phyloP scores from a whole-genome alignment of 768 basidiomycete species.

The Boletus reticuloceps region DNA sequence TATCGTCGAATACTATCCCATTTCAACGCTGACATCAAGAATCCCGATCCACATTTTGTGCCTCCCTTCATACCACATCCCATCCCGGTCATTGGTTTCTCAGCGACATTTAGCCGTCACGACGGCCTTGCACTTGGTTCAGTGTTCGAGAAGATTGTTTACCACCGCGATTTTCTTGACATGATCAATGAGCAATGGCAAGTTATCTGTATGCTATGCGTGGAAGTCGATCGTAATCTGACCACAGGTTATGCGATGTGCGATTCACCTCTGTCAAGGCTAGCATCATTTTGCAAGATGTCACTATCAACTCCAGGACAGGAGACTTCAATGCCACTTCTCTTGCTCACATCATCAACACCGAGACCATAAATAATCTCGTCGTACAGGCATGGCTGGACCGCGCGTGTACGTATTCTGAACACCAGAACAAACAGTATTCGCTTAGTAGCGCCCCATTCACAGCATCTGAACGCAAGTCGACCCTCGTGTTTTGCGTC shows the following conservation, averaged over 20 bases:
- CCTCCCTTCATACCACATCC: conserved; percentile 40
- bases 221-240: background rate
- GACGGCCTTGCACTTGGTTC: conserved; percentile 87
- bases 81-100: conserved; percentile 90
- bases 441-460: background rate
- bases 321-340: conserved; percentile 84
- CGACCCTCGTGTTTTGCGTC: conserved; percentile 92
- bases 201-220: background rate
- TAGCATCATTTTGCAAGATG: conserved; percentile 62
- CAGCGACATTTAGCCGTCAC: conserved; percentile 91
- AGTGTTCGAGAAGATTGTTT: conserved; percentile 89
- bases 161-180: conserved; percentile 84
- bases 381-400: conserved; percentile 86
- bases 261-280: conserved; percentile 83
- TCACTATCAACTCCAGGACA: conserved; percentile 60
- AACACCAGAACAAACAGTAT: background rate
- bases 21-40: conserved; percentile 68
- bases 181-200: conserved; percentile 95
- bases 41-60: conserved; percentile 45
- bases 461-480: conserved; percentile 58
- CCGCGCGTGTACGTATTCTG: conserved; percentile 58
- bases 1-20: conserved; percentile 83
- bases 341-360: conserved; percentile 82
- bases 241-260: conserved; percentile 73
- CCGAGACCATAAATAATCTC: conserved; percentile 68